Base-by-base conservation (phyloP, 257 asterid species). In the Voacanga thouarsii region DNA sequence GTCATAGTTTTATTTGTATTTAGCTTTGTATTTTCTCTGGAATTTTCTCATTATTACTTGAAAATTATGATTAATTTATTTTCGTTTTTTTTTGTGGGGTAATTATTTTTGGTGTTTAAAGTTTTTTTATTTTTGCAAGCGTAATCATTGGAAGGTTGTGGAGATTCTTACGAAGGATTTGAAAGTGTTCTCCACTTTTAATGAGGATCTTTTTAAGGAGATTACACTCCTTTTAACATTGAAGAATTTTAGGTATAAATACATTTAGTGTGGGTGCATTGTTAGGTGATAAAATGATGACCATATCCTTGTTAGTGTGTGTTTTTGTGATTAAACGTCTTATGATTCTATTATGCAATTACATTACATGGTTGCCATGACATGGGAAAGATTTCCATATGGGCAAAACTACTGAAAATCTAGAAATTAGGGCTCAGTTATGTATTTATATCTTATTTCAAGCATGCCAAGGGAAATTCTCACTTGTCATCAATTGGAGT, bases 91-190 rank as follows among this genome's bases (percentile, higher is more conserved):
- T n/a, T n/a, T n/a, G n/a, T n/a, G n/a, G n/a, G n/a, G n/a, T n/a
- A n/a, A n/a, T n/a, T 26, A 74, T 78, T 75, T 77, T 67, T 37
- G 19, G 70, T 50, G 1, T 1, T 43, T 65, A 65, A 59, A 11
- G 15, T 47, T 39, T 51, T 74, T 82, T 0, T 45, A 74, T 37
- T 45, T 61, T 74, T 75, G 63, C 80, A 90, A 92, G 83, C 73
- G 56, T 76, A 93, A 90, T 66, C 78, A 61, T 71, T 86, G 83
- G 5, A 90, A 75, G 87, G 93, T 91, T 10, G n/a, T 87, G 76
- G 91, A 89, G 80, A 86, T 90, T 87, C 87, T 90, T n/a, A 72
- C 56, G 8, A 89, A 85, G 16, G 93, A 89, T 70, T 82, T 90
- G 84, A 86, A 84, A 83, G 87, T 84, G 33, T 87, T 89, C 77